Percentiles rank a stretch among this genome's conserved stretches.
phyloP scores from a whole-genome alignment of 176 grass and related monocot genomes.

The Carex parvula region DNA sequence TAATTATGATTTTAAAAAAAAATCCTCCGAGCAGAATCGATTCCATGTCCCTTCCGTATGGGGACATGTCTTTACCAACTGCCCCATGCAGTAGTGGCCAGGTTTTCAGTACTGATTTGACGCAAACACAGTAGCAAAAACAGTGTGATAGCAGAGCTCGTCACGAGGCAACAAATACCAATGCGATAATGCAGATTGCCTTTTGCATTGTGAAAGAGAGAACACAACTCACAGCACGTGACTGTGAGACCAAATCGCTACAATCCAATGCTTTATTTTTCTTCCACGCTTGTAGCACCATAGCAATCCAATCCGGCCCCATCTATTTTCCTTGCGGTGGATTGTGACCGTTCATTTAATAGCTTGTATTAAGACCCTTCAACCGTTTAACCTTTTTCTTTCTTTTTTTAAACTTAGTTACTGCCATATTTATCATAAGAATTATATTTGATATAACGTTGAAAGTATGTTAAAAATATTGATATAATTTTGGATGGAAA shows the following conservation, averaged over 20 bases:
- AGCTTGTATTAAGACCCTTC: background rate
- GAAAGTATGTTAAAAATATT: too few species aligned
- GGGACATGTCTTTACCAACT: too few species aligned
- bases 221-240: background rate
- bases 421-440: too few species aligned
- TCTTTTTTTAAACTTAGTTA: background rate
- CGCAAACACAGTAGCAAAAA: background rate
- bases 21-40: too few species aligned
- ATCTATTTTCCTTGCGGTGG: background rate
- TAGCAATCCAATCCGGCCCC: background rate
- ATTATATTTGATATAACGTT: too few species aligned
- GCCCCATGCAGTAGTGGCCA: too few species aligned
- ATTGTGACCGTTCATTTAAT: background rate
- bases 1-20: too few species aligned
- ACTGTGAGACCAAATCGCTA: background rate
- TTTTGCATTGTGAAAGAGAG: background rate
- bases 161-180: constrained; percentile 8
- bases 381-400: background rate
- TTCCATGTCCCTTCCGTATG: too few species aligned
- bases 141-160: background rate
- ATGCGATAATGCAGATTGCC: background rate
- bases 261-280: background rate
- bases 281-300: background rate
- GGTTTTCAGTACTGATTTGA: background rate
- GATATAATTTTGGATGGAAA: background rate